Evolutionary conservation across 129 eudicot genomes (phyloP).

Genomic region (Oenanthe sinensis): DNA sequence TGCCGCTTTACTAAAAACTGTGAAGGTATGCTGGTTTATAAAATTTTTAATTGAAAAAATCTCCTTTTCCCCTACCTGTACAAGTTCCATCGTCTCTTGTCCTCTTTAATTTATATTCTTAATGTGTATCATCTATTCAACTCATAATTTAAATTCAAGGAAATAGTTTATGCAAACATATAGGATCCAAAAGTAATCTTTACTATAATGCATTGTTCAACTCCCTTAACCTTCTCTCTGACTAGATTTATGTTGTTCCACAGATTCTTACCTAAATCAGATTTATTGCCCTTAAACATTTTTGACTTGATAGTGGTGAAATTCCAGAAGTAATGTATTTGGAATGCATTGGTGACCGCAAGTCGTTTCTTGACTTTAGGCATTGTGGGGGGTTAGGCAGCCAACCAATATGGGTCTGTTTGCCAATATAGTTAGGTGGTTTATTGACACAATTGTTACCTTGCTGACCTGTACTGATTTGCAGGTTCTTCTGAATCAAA

Average conservation of each 20-base stretch:
- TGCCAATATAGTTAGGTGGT: background rate
- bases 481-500: slow-evolving; percentile 76
- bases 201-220: background rate
- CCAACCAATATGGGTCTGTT: background rate
- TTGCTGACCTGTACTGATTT: background rate
- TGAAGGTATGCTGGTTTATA: slow-evolving; percentile 45
- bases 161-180: background rate
- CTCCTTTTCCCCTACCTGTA: background rate
- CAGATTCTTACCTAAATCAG: background rate
- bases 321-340: background rate
- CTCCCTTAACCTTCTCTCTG: background rate
- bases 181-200: background rate
- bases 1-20: slow-evolving; percentile 90
- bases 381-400: background rate
- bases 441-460: background rate
- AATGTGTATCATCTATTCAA: background rate
- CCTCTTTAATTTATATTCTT: background rate
- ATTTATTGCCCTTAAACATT: background rate
- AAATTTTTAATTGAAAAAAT: background rate
- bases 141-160: background rate
- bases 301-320: background rate
- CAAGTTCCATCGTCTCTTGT: background rate
- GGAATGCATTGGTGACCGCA: background rate
- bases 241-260: background rate
- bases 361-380: too few species aligned